Conservation (phyloP, 495 filamentous ascomycete genomes). For the Choiromyces venosus region DNA sequence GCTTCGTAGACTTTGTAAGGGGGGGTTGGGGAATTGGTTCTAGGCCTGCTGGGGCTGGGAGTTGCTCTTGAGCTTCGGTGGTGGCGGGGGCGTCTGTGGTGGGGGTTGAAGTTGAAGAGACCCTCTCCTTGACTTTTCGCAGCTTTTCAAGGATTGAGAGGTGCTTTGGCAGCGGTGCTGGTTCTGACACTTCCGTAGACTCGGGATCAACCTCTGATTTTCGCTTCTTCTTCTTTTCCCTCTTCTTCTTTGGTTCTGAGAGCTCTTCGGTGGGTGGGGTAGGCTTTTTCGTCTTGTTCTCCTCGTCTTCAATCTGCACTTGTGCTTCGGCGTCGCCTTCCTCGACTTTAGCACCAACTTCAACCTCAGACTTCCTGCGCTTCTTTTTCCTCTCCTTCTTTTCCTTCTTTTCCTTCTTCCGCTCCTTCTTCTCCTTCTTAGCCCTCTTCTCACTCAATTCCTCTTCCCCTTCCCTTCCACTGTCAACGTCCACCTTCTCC, state of each 20-base stretch:
- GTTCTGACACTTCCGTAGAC: not conserved
- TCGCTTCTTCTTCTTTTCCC: conserved; percentile 30
- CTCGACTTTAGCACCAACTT: conserved; percentile 33
- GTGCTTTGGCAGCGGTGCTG: conserved; percentile 26
- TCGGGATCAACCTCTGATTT: conserved; percentile 29
- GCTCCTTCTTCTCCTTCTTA: conserved; percentile 46
- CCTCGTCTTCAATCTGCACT: conserved; percentile 27
- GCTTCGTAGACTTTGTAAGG: conserved; percentile 16
- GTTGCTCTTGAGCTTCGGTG: not conserved
- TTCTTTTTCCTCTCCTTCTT: conserved; percentile 30
- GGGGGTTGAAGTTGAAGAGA: not conserved
- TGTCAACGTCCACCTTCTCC: conserved; percentile 25
- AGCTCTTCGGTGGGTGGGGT: conserved; percentile 10
- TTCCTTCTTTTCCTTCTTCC: conserved; percentile 36
- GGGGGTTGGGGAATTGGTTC: conserved; percentile 38
- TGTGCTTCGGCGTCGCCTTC: conserved; percentile 13
- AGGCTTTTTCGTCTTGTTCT: conserved; percentile 12
- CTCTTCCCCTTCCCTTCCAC: conserved; percentile 47
- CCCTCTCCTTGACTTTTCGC: conserved; percentile 23
- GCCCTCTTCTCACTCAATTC: conserved; percentile 42
- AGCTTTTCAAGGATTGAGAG: conserved; percentile 39
- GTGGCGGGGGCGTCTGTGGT: not conserved
- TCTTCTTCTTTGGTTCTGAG: conserved; percentile 21
- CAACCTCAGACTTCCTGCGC: conserved; percentile 26
- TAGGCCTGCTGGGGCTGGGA: conserved; percentile 24